Conservation (phyloP, 108 stramenopile species). For the Cyclotella atomus region DNA sequence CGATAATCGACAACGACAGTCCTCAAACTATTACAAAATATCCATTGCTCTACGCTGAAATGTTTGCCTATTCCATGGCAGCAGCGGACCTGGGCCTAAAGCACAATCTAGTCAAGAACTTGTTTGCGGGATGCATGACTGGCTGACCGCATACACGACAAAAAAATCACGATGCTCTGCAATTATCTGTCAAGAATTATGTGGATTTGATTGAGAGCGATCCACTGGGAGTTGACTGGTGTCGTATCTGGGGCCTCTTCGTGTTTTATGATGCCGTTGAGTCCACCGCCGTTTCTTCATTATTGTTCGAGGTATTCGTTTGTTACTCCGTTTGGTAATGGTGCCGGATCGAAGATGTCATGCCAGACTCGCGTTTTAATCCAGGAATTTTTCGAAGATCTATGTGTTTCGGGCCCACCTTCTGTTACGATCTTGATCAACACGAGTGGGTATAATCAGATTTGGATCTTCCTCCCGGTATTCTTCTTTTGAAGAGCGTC, state of each 20-base stretch:
- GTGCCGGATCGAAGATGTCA: neutral
- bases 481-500: too few relatives aligned
- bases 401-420: too few relatives aligned
- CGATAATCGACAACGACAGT: too few relatives aligned
- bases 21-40: too few relatives aligned
- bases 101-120: slow-evolving; percentile 40
- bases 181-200: slow-evolving; percentile 32
- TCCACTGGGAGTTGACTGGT: slow-evolving; percentile 6
- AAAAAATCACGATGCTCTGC: slow-evolving; percentile 25
- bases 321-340: slow-evolving; percentile 24
- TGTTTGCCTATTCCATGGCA: slow-evolving; percentile 56
- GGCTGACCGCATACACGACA: slow-evolving; percentile 42
- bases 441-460: too few relatives aligned
- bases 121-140: slow-evolving; percentile 65
- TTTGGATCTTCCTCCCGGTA: too few relatives aligned
- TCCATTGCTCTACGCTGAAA: slow-evolving; percentile 53
- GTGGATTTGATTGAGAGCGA: slow-evolving; percentile 27
- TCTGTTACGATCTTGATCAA: too few relatives aligned
- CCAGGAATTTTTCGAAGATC: too few relatives aligned
- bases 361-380: too few relatives aligned
- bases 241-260: slow-evolving; percentile 43
- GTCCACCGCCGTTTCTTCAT: slow-evolving; percentile 57
- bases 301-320: slow-evolving; percentile 57
- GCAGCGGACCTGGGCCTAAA: slow-evolving; percentile 49
- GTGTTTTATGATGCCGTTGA: slow-evolving; percentile 50